A percentile compares a stretch with the other conserved stretches of the same genome.
phyloP scores from a whole-genome alignment of 1,284 basidiomycete species.

The Pseudozyma thailandica region DNA sequence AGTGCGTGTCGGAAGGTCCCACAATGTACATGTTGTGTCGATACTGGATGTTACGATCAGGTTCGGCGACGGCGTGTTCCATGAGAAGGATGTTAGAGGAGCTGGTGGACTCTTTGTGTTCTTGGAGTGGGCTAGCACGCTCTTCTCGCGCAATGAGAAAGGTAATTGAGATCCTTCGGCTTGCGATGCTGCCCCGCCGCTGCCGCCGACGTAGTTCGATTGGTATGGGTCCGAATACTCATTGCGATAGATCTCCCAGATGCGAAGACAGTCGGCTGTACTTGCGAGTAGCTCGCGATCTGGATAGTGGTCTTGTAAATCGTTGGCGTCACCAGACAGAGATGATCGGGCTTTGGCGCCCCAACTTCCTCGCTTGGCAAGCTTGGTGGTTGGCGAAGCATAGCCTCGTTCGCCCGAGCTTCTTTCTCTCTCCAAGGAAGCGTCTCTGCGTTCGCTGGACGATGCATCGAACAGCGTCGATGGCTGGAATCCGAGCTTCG shows the following conservation, averaged over 20 bases:
- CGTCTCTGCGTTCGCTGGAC: conserved; percentile 32
- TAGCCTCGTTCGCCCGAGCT: conserved; percentile 40
- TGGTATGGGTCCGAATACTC: conserved; percentile 49
- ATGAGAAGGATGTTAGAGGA: conserved; percentile 66
- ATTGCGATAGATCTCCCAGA: conserved; percentile 64
- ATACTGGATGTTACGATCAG: conserved; percentile 74
- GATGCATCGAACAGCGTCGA: conserved; percentile 53
- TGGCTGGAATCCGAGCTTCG: conserved; percentile 65
- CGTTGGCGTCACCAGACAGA: conserved; percentile 19
- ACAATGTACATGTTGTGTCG: conserved; percentile 70
- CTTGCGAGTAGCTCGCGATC: conserved; percentile 65
- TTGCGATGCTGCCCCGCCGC: conserved; percentile 18
- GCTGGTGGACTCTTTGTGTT: conserved; percentile 63
- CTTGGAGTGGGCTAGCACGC: conserved; percentile 64
- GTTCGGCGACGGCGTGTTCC: conserved; percentile 67
- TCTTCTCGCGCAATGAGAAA: conserved; percentile 63
- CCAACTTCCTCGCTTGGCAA: conserved; percentile 56
- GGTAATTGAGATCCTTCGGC: conserved; percentile 28
- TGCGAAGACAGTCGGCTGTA: conserved; percentile 65
- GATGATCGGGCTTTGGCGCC: conserved; percentile 37
- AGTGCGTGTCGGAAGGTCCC: conserved; percentile 96
- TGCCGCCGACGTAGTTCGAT: conserved; percentile 47
- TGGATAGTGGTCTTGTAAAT: conserved; percentile 50
- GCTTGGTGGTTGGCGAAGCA: conserved; percentile 50
- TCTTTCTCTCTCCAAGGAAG: conserved; percentile 37